Base-by-base conservation (phyloP, 345 rosid genomes). In the Ricinus communis region DNA sequence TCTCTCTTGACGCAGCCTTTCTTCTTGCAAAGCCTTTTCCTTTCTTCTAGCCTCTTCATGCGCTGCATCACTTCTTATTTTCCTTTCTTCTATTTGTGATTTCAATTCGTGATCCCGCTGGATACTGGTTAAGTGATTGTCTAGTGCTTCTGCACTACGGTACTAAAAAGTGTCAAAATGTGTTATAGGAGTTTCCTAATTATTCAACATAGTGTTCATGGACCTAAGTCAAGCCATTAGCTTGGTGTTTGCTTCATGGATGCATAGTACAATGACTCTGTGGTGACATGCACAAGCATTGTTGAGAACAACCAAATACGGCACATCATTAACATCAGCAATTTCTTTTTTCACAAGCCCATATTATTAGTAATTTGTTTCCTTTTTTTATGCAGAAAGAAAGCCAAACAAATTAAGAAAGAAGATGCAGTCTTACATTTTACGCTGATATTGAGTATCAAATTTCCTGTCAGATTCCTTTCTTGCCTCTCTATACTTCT, bases 81-180 rank as follows among this genome's bases (percentile, higher is more conserved):
- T 92, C 78, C 91, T 90, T 82, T 90, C 99, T 79, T 90, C 97
- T 71, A 90, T 88, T 74, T 89, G 97, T 13, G 93, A 95, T 82
- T 86, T 95, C 36, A 82, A 75, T 81, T 90, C 86, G 79, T 90
- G 91, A 41, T 95, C 92, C 70, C 87, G 86, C 79, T 89, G 99
- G 74, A 95, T 66, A 69, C 85, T 88, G 64, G 97, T 90, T 74
- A 95, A 82, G 81, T 95, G 97, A 74, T 84, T 79, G 80, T 92
- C 99, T 64, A 95, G 92, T 73, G 92, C 97, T 83, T 95, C 97
- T 72, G 97, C 97, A 74, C 99, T 92, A 69, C 14, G 84, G 69
- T 10, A 64, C 57, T 36, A 67, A 7, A 49, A 59, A 50, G 56
- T 33, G 33, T 76, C 41, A 70, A 9, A 11, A 74, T 30, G 10